Evolutionary conservation across 805 yeast genomes (phyloP).

Genomic region (Hanseniaspora mollemarum): DNA sequence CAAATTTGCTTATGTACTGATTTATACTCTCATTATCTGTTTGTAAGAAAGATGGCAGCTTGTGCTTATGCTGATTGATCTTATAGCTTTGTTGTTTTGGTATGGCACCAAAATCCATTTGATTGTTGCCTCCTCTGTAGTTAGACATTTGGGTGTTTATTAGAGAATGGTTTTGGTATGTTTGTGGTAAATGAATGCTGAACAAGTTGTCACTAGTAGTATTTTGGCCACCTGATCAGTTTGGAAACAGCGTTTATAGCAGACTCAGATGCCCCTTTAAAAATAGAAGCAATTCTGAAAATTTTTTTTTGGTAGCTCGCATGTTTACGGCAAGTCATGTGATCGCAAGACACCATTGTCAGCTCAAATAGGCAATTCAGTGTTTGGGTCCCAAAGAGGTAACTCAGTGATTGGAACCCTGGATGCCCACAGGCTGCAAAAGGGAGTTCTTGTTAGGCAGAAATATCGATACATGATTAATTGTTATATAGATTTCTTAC

Average conservation of each 20-base stretch:
- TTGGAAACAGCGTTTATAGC: not conserved
- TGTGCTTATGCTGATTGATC: constrained; percentile 1
- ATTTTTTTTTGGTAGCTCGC: no score
- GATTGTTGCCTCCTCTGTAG: constrained; percentile 14
- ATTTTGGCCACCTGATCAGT: no score
- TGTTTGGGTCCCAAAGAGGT: no score
- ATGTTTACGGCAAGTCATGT: no score
- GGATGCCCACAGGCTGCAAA: no score
- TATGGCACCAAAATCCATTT: constrained; percentile 2
- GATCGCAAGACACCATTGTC: not conserved
- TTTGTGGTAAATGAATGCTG: no score
- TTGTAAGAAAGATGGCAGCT: constrained; percentile 7
- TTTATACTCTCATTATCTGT: constrained; percentile 13
- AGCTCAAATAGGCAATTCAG: not conserved
- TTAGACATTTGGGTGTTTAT: constrained; percentile 11
- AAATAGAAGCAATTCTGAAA: not conserved
- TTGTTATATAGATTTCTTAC: no score
- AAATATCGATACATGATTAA: no score
- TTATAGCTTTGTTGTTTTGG: constrained; percentile 8
- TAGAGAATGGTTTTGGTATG: not conserved
- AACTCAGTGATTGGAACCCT: no score
- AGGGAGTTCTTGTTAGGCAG: no score
- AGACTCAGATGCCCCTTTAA: not conserved
- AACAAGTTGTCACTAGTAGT: no score
- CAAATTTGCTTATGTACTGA: constrained; percentile 27